Percentiles rank a stretch among this genome's conserved stretches.
Evolutionary conservation across 129 eudicot genomes (phyloP).

Genomic region (Flaveria bidentis): DNA sequence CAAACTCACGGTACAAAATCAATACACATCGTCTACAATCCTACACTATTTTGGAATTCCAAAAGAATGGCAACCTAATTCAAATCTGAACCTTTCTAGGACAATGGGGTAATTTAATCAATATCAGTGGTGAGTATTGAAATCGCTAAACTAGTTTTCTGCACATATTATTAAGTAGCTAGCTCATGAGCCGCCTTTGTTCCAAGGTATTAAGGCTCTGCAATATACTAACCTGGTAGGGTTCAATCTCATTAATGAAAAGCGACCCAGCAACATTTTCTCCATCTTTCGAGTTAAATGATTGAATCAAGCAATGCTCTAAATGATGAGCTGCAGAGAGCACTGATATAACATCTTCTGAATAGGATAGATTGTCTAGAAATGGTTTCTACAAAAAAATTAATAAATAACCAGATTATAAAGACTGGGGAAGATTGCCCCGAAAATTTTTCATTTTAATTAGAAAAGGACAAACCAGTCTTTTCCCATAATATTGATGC

Average conservation of each 20-base stretch:
- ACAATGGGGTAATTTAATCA: not conserved
- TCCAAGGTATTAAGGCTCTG: constrained; percentile 16
- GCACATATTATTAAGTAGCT: constrained; percentile 2
- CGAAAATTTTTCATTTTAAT: constrained; percentile 1
- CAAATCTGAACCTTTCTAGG: constrained; percentile 15
- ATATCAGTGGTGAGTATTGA: not conserved
- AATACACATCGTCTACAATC: not conserved
- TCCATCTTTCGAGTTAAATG: constrained; percentile 45
- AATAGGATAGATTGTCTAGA: constrained; percentile 55
- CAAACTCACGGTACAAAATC: not conserved
- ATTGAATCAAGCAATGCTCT: constrained; percentile 56
- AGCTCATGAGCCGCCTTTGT: constrained; percentile 13
- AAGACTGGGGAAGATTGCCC: constrained; percentile 12
- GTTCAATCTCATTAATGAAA: constrained; percentile 41
- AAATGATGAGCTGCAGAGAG: constrained; percentile 75
- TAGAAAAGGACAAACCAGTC: constrained; percentile 56
- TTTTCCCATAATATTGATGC: constrained; percentile 74
- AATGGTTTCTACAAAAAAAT: constrained; percentile 61
- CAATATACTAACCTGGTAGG: constrained; percentile 56
- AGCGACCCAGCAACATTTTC: constrained; percentile 35
- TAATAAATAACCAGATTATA: constrained; percentile 20
- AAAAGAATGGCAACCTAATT: not conserved
- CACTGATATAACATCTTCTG: constrained; percentile 74
- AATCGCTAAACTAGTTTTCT: constrained; percentile 19
- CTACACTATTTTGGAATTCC: not conserved